A percentile compares a stretch with the other conserved stretches of the same genome.
Conservation (phyloP, 129 eudicot species). For the Lactuca sativa region DNA sequence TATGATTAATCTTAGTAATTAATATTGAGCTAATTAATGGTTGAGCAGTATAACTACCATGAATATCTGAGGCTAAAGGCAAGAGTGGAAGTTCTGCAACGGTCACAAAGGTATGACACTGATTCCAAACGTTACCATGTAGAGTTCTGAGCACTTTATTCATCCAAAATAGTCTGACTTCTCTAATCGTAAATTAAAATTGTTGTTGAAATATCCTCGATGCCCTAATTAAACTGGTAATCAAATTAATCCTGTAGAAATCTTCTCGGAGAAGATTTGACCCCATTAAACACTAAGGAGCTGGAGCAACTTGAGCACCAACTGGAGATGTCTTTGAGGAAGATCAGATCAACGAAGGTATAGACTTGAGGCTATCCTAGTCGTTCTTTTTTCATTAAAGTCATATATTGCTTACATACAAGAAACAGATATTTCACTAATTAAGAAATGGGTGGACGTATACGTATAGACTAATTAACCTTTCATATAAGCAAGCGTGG, state of each 20-base stretch:
- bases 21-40: not conserved
- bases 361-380: not conserved
- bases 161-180: not conserved
- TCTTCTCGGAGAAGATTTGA: slow-evolving; percentile 67
- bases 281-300: slow-evolving; percentile 45
- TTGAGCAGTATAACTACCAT: slow-evolving; percentile 44
- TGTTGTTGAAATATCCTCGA: not conserved
- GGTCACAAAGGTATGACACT: slow-evolving; percentile 53
- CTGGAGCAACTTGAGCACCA: slow-evolving; percentile 62
- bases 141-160: not conserved
- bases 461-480: not conserved
- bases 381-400: not conserved
- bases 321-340: slow-evolving; percentile 52
- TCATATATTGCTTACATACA: not conserved
- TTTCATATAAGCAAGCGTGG: not conserved
- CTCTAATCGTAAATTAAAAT: not conserved
- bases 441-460: not conserved
- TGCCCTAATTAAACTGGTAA: not conserved
- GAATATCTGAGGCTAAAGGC: slow-evolving; percentile 70
- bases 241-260: slow-evolving; percentile 33
- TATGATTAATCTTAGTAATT: not conserved
- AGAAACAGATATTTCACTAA: not conserved
- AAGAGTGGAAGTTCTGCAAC: slow-evolving; percentile 60
- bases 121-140: not conserved
- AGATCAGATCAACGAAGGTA: slow-evolving; percentile 63